These are phyloP conservation scores for Paramecium pentaurelia DNA, from an alignment of 73 alveolate genomes.

Conservation along the genomic window DNA sequence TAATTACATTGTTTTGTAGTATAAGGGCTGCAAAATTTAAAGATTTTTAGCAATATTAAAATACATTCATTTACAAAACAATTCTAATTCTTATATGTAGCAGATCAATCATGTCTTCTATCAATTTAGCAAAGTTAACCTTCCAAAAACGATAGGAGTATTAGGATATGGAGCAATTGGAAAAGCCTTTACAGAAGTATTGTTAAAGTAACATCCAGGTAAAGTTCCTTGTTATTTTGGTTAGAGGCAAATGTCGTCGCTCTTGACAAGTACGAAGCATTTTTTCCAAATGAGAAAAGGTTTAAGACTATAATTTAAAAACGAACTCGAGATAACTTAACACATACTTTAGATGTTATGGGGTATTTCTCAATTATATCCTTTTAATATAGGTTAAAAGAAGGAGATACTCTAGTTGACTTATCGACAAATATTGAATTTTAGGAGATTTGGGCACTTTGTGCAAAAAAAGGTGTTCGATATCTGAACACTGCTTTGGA, in stretches of 20 bases:
- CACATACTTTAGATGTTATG: neutral
- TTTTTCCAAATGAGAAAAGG: neutral
- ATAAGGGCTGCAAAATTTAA: neutral
- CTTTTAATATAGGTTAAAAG: neutral
- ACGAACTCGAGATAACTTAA: neutral
- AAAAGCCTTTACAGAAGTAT: neutral
- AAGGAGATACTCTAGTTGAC: constrained; percentile 22
- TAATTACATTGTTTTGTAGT: neutral
- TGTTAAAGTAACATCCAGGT: neutral
- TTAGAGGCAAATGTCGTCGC: neutral
- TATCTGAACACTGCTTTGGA: neutral
- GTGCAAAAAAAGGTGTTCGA: neutral
- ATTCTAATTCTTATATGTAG: neutral
- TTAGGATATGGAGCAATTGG: constrained; percentile 36
- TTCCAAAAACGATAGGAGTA: neutral
- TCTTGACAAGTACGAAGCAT: neutral
- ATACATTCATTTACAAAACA: neutral
- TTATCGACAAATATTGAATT: neutral
- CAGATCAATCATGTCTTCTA: neutral
- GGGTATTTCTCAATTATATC: neutral
- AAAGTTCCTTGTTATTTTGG: neutral
- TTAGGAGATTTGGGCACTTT: neutral
- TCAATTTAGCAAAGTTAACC: neutral
- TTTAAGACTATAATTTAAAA: neutral
- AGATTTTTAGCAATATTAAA: neutral